Conservation (phyloP, 2,329 filamentous ascomycete genomes). For the Aspergillus sp. region DNA sequence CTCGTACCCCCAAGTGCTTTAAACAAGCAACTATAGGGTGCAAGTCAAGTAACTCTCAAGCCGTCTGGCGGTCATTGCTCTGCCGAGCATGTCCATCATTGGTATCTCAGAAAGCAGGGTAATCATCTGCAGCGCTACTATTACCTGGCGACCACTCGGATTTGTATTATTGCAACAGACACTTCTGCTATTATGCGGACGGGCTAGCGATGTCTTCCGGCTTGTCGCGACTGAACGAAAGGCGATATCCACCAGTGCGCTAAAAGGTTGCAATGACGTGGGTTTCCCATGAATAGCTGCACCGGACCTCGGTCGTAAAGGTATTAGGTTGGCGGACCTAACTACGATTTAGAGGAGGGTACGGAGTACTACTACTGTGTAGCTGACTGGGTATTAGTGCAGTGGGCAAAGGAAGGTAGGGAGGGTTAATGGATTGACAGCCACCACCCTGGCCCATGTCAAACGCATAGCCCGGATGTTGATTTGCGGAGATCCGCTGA, state of each 20-base stretch:
- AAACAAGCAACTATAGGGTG: constrained; percentile 16
- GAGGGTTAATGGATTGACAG: neutral
- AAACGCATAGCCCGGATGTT: neutral
- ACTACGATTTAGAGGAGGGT: neutral
- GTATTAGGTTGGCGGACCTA: neutral
- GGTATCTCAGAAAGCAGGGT: neutral
- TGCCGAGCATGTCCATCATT: constrained; percentile 1
- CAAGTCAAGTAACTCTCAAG: constrained; percentile 9
- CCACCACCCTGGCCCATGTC: neutral
- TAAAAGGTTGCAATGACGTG: constrained; percentile 1
- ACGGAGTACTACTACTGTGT: neutral
- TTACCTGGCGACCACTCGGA: neutral
- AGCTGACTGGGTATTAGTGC: neutral
- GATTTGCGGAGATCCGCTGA: constrained; percentile 7
- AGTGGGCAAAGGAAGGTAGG: neutral
- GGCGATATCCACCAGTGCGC: neutral
- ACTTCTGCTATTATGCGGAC: neutral
- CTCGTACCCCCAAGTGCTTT: constrained; percentile 2
- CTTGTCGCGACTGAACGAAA: neutral
- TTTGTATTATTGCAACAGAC: neutral
- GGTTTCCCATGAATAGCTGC: constrained; percentile 1
- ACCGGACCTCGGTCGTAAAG: constrained; percentile 11
- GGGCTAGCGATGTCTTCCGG: neutral
- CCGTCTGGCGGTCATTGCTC: constrained; percentile 12
- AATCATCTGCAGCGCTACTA: neutral